phyloP scores from a whole-genome alignment of 352 stramenopile genomes.

The Ophiocytium majus region DNA sequence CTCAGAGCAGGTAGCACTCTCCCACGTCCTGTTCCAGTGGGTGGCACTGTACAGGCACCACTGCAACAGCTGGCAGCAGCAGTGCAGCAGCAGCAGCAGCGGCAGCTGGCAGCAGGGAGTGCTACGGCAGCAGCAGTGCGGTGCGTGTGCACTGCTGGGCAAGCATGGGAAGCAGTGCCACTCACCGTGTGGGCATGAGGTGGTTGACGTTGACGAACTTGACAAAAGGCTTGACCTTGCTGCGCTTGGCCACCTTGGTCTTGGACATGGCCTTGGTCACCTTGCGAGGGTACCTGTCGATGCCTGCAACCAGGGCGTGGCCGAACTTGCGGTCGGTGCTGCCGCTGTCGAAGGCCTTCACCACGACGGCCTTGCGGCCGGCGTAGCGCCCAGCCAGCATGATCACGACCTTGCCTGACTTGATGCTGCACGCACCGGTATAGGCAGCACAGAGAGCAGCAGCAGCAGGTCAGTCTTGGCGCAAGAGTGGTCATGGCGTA shows the following conservation, averaged over 20 bases:
- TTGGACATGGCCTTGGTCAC: constrained; percentile 91
- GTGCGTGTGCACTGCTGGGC: too few species aligned
- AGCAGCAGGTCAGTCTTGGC: too few species aligned
- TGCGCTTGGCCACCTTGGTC: constrained; percentile 91
- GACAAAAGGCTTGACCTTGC: constrained; percentile 97
- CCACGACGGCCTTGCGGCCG: constrained; percentile 97
- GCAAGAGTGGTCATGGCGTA: too few species aligned
- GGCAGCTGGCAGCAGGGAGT: too few species aligned
- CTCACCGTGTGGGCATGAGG: constrained; percentile 93
- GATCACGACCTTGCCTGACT: constrained; percentile 98
- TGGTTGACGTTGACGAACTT: constrained; percentile 99
- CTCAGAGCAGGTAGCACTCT: too few species aligned
- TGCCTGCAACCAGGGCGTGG: constrained; percentile 78
- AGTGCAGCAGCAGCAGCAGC: too few species aligned
- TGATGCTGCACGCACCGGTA: constrained; percentile 77
- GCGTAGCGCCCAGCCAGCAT: constrained; percentile 96
- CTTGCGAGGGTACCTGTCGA: constrained; percentile 54
- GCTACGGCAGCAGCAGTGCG: too few species aligned
- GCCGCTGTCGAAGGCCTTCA: constrained; percentile 97
- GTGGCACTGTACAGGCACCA: too few species aligned
- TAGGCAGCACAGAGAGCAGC: too few species aligned
- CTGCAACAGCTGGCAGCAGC: too few species aligned
- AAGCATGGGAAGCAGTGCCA: too few species aligned
- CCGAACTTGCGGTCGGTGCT: constrained; percentile 91
- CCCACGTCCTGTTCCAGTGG: too few species aligned